A percentile compares a stretch with the other conserved stretches of the same genome.
Conservation (phyloP, 108 stramenopile species). For the Licmophora abbreviata region DNA sequence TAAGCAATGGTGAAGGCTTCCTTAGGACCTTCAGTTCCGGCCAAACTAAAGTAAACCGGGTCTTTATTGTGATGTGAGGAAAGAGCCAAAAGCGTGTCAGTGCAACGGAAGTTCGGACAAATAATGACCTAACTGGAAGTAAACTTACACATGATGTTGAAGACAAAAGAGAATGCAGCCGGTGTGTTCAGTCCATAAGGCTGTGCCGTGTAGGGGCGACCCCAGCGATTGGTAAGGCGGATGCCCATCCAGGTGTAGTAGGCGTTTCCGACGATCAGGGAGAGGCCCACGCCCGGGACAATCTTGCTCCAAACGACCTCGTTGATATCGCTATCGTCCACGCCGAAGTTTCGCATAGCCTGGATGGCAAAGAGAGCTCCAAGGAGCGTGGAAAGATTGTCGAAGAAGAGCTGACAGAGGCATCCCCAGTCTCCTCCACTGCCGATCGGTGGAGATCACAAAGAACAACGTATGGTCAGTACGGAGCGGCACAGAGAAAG, state of each 20-base stretch:
- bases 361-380: conserved; percentile 32
- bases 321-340: conserved; percentile 10
- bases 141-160: conserved; percentile 55
- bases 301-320: conserved; percentile 41
- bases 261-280: conserved; percentile 38
- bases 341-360: conserved; percentile 19
- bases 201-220: conserved; percentile 43
- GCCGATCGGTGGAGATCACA: too few relatives aligned
- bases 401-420: conserved; percentile 55
- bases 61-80: background rate
- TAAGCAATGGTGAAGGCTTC: conserved; percentile 35
- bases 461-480: too few relatives aligned
- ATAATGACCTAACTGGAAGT: too few relatives aligned
- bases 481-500: too few relatives aligned
- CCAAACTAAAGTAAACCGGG: conserved; percentile 17
- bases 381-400: conserved; percentile 58
- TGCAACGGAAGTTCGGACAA: too few relatives aligned
- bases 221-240: conserved; percentile 32
- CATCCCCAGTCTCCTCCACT: conserved; percentile 24
- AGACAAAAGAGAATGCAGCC: conserved; percentile 64
- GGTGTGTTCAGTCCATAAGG: conserved; percentile 78
- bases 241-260: conserved; percentile 48
- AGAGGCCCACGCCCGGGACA: conserved; percentile 57
- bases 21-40: conserved; percentile 4
- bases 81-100: background rate